Evolutionary conservation across 73 alveolate genomes (phyloP), one percentile per base, ranked within the genome.

Genomic region (Paramecium sonneborni): DNA sequence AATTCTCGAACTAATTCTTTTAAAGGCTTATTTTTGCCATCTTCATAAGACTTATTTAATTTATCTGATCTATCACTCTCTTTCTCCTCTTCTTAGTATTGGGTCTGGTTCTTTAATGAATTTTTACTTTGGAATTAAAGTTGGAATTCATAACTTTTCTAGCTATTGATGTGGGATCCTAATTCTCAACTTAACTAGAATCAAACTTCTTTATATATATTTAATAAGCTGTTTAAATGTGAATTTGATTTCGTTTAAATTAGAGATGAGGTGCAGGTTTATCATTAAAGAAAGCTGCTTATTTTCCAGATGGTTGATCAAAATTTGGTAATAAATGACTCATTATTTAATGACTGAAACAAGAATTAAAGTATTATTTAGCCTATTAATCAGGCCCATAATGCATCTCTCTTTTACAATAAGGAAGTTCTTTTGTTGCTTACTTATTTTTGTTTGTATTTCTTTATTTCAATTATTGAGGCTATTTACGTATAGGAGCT

Each of bases 81-180:
- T 26, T 62, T 62, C 20, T 62, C 84, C 12, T 62, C 84, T 30
- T 62, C 84, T 62, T 26, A 32, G 24, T 30, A 62, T 62, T 62
- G 84, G 84, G 84, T 30, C 44, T 62, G 84, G 84, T 62, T 62
- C 84, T 62, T 41, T 62, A 62, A 30, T 62, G 84, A 32, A 62
- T 62, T 62, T 26, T 30, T 52, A 52, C 68, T 52, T 52, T 62
- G 24, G 84, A 62, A 62, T 62, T 62, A 62, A 62, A 32, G 44
- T 62, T 62, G 46, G 39, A 30, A 32, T 62, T 39, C 90, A 79
- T 79, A 30, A 30, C 55, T 43, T 43, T 79, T 79, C 74, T 79
- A 3, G 90, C 90, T 6, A 24, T 20, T n/a, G 32, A 79, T 79
- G 90, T 79, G 0, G 90, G 90, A 44, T 79, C 90, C 44, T 46